Evolutionary conservation across 495 filamentous ascomycete genomes (phyloP), one percentile per base, ranked within the genome.

Genomic region (Neohortaea acidophila): DNA sequence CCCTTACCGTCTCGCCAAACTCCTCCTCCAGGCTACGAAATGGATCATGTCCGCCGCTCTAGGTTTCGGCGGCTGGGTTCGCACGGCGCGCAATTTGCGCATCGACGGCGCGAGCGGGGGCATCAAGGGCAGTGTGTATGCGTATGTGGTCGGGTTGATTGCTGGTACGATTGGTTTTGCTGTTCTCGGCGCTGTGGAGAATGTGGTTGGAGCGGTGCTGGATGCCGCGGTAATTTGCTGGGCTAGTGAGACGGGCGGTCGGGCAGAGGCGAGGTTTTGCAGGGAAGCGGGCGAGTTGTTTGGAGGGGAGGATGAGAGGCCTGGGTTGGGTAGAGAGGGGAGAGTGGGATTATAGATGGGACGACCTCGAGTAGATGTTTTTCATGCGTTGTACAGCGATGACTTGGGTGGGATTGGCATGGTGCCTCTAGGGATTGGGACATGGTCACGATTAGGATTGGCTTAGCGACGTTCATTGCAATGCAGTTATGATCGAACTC

Each of bases 41-140:
- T 79, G 81, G 48, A 81, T 94, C 48, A 91, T 91, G 69, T 81
- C 84, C 5, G 69, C 81, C 25, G 80, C 80, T 1, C 67, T 97
- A 20, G 91, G 89, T 1, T 87, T 94, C 52, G 87, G 81, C n/a
- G 89, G 82, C 19, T 97, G 89, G 89, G 84, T 96, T n/a, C 78
- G 79, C 37, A 87, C 84, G 21, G 84, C 89, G 13, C 72, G 79
- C 32, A 73, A 75, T 55, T 60, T 91, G 10, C 56, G 62, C 13
- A 49, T 67, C 1, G 61, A 67, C 25, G 67, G 66, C 21, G 33
- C 37, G 13, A 41, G 39, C 12, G 62, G 68, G 0, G 41, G 43
- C 6, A 58, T 77, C 29, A 72, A 65, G 33, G 89, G 89, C n/a
- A 93, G 84, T 51, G 64, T 85, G 27, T 97, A 97, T 56, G 89